Evolutionary conservation across 2,329 filamentous ascomycete genomes (phyloP).

Genomic region (Penicillium sp.): DNA sequence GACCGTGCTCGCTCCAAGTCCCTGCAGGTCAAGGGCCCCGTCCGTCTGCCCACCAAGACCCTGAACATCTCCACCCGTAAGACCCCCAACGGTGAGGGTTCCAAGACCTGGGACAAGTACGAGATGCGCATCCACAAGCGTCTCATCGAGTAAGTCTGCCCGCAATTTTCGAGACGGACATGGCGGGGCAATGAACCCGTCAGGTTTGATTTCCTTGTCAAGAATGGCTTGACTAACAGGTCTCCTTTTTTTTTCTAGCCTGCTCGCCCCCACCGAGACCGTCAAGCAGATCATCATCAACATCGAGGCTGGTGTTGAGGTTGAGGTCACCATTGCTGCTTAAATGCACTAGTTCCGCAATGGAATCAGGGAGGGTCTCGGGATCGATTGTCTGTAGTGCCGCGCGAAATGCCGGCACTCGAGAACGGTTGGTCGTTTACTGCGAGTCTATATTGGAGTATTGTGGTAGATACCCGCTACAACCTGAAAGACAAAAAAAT

Average conservation of each 20-base stretch:
- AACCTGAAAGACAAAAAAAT: conserved; percentile 37
- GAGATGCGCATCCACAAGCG: conserved; percentile 99
- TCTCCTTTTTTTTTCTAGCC: conserved; percentile 50
- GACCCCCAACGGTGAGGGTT: conserved; percentile 99
- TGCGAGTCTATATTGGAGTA: conserved; percentile 17
- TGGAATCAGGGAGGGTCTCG: conserved; percentile 30
- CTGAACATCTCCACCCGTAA: conserved; percentile 97
- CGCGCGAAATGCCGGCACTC: conserved; percentile 19
- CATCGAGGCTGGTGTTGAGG: conserved; percentile 57
- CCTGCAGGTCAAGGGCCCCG: conserved; percentile 96
- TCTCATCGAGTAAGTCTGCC: conserved; percentile 75
- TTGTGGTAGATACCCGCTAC: conserved; percentile 34
- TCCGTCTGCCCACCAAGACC: conserved; percentile 96
- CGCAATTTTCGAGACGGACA: neutral
- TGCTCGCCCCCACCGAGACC: conserved; percentile 92
- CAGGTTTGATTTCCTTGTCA: neutral
- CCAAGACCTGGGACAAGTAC: conserved; percentile 98
- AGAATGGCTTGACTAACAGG: conserved; percentile 14
- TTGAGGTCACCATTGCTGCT: conserved; percentile 56
- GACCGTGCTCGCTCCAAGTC: conserved; percentile 99
- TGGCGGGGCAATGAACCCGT: neutral
- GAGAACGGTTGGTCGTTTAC: conserved; percentile 18
- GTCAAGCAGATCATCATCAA: conserved; percentile 59
- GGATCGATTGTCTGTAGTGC: conserved; percentile 22
- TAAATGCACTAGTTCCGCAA: conserved; percentile 38